Conservation (phyloP, 805 yeast genomes). For the Hanseniaspora valbyensis region DNA sequence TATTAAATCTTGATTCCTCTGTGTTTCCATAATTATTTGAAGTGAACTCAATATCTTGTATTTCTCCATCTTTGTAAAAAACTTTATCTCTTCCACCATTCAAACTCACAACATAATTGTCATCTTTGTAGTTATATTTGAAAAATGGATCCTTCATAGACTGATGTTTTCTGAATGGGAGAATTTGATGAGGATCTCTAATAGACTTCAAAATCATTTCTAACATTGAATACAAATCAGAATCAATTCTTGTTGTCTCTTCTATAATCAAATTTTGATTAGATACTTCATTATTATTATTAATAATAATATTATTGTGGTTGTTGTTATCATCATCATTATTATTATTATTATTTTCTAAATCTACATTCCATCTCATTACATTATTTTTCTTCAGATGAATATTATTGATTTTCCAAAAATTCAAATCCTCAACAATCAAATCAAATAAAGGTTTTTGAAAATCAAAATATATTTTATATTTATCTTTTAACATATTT, state of each 20-base stretch:
- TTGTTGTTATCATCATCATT: no score
- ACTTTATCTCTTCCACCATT: not conserved
- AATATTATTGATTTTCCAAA: constrained; percentile 13
- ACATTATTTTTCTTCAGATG: not conserved
- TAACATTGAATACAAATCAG: constrained; percentile 3
- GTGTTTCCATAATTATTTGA: not conserved
- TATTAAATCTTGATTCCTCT: not conserved
- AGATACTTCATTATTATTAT: no score
- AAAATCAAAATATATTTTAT: not conserved
- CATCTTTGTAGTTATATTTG: not conserved
- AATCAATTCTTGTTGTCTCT: constrained; percentile 7
- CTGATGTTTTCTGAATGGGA: not conserved
- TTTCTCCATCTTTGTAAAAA: not conserved
- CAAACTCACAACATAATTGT: not conserved
- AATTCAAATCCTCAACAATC: constrained; percentile 6
- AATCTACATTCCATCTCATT: constrained; percentile 8
- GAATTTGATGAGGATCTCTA: not conserved
- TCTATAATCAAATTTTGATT: not conserved
- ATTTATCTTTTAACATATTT: not conserved
- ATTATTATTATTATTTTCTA: not conserved
- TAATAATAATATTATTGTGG: no score
- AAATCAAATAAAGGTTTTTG: constrained; percentile 5
- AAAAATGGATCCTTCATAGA: not conserved
- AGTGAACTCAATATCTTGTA: not conserved
- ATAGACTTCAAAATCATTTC: not conserved